A percentile compares a stretch with the other conserved stretches of the same genome.
These are phyloP conservation scores for Coprinopsis strossmayeri DNA, from an alignment of 768 basidiomycete genomes.

Conservation along the genomic window DNA sequence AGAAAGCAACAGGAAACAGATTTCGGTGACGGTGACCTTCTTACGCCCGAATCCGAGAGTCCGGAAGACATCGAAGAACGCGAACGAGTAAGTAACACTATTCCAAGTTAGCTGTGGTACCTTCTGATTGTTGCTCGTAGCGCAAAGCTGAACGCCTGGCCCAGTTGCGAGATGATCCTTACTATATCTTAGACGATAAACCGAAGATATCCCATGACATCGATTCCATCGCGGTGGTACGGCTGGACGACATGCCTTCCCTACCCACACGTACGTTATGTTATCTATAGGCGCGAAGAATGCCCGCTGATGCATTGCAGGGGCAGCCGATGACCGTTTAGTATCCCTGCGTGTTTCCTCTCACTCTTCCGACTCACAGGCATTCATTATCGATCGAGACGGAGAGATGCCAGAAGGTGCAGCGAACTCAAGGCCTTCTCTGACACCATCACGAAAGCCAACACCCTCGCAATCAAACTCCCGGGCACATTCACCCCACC, in stretches of 20 bases:
- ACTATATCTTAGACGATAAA: constrained; percentile 73
- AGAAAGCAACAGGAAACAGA: constrained; percentile 25
- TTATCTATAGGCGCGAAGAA: not conserved
- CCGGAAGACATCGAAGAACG: constrained; percentile 53
- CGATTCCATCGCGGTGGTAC: constrained; percentile 91
- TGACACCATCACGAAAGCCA: constrained; percentile 20
- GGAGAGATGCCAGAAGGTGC: constrained; percentile 84
- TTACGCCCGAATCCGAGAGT: constrained; percentile 43
- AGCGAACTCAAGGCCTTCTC: constrained; percentile 8
- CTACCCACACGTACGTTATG: constrained; percentile 23
- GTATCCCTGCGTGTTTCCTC: constrained; percentile 38
- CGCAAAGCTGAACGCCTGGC: constrained; percentile 70
- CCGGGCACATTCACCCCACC: constrained; percentile 9
- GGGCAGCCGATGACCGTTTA: constrained; percentile 26
- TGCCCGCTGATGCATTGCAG: constrained; percentile 17
- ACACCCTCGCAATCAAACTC: constrained; percentile 11
- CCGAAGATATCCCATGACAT: constrained; percentile 53
- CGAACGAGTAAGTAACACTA: constrained; percentile 46
- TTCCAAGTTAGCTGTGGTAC: not conserved
- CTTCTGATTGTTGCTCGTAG: constrained; percentile 29
- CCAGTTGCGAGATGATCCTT: constrained; percentile 80
- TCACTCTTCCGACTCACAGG: constrained; percentile 29
- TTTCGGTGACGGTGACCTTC: constrained; percentile 19
- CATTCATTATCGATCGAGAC: constrained; percentile 62
- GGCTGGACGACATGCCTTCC: constrained; percentile 65